Evolutionary conservation across 225 moss, liverwort and hornwort species (phyloP), one percentile per base, ranked within the genome.

Genomic region (Marchantia paleacea): DNA sequence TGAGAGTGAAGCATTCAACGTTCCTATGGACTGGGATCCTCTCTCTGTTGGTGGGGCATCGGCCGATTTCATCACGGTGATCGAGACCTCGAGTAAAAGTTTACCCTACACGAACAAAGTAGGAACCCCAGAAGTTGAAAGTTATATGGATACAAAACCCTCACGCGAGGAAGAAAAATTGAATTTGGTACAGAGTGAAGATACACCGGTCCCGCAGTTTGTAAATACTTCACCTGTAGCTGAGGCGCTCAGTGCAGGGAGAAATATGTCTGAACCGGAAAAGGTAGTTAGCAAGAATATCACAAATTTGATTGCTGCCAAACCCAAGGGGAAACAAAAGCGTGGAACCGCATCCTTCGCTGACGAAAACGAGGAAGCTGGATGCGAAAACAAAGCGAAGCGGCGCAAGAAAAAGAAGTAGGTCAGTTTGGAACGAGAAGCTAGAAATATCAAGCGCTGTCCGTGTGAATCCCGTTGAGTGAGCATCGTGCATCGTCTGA

Each of bases 1-100:
- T 5, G 85, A 82, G 54, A 75, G 88, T 16, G 80, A 81, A 13
- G 75, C 85, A 52, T 99, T 99, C 81, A 81, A 87, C 80, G 92
- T 99, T 78, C 94, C 99, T 16, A 80, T 39, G 62, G 89, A 89
- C 83, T 99, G 99, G 99, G 94, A 99, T 86, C 92, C 95, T 70
- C 86, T 99, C 69, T 87, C 92, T 75, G 80, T 92, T 29, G 90
- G 90, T 74, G 96, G 93, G 39, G 89, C 94, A 13, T 82, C 89
- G 61, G 90, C 88, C 52, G 86, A 91, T 75, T 85, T 93, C 71
- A 85, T 88, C 50, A 83, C 88, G 29, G 52, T 76, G 54, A 69
- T 65, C 4, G 68, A 78, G 7, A 73, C 72, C 20, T 1, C 20
- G 31, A 39, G 15, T 0, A 31, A 61, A 49, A 48, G 0, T 49